These are phyloP conservation scores for Madurella fahalii DNA, from an alignment of 2,329 filamentous ascomycete genomes.

Conservation along the genomic window DNA sequence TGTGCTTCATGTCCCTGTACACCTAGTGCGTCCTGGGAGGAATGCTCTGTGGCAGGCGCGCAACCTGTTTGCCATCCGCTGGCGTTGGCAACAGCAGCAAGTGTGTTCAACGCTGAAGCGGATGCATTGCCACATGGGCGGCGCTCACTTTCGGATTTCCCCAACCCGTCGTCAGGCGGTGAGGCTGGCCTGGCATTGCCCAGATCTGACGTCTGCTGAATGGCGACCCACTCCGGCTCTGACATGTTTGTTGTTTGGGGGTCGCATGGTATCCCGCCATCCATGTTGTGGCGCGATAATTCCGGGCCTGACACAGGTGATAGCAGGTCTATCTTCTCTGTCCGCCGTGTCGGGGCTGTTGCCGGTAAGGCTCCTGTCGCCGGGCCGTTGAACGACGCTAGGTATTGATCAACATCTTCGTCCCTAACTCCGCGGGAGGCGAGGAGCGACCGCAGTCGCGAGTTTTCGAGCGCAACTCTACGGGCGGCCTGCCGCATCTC, in stretches of 20 bases:
- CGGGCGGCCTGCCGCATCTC: slow-evolving; percentile 53
- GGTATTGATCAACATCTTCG: not conserved
- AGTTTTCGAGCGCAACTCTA: slow-evolving; percentile 47
- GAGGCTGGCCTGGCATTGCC: not conserved
- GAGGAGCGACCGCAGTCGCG: slow-evolving; percentile 39
- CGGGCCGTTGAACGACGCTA: not conserved
- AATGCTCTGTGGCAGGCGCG: not conserved
- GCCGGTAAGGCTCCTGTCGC: not conserved
- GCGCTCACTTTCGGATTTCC: not conserved
- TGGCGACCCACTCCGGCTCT: not conserved
- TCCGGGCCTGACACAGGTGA: not conserved
- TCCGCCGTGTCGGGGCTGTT: not conserved
- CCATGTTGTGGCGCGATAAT: not conserved
- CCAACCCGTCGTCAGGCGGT: too few species aligned
- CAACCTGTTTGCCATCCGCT: not conserved
- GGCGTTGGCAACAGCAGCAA: not conserved
- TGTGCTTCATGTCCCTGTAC: not conserved
- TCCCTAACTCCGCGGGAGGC: slow-evolving; percentile 51
- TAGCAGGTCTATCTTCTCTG: not conserved
- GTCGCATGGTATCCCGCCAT: not conserved
- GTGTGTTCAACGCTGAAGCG: not conserved
- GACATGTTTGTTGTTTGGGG: not conserved
- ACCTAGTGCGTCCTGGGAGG: not conserved
- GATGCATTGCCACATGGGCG: not conserved
- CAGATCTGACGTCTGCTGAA: not conserved